phyloP scores from a whole-genome alignment of 2,329 filamentous ascomycete genomes.

The Sclerotinia trifoliorum region DNA sequence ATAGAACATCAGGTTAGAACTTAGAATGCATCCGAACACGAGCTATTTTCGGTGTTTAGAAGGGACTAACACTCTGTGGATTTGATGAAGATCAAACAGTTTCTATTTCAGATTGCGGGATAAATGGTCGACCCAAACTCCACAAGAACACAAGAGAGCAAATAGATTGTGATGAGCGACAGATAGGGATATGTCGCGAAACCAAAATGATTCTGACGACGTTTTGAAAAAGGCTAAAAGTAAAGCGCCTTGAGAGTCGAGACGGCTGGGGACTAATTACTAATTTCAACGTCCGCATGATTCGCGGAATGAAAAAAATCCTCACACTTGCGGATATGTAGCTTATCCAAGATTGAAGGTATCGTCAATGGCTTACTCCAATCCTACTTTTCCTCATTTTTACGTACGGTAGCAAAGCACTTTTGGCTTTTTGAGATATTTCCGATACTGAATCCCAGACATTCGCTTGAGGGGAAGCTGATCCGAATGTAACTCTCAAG shows the following conservation, averaged over 20 bases:
- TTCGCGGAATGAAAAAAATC: background rate
- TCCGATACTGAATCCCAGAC: constrained; percentile 3
- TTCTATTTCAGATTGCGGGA: constrained; percentile 17
- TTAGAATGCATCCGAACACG: constrained; percentile 6
- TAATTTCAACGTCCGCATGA: constrained; percentile 12
- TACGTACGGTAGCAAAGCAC: constrained; percentile 2
- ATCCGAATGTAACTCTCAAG: constrained; percentile 19
- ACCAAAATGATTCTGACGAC: constrained; percentile 7
- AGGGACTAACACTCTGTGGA: background rate
- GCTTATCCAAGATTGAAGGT: constrained; percentile 4
- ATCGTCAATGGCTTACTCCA: constrained; percentile 14
- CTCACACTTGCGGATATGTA: background rate
- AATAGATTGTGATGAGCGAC: constrained; percentile 17
- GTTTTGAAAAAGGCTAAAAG: background rate
- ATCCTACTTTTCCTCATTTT: background rate
- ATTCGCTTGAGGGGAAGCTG: constrained; percentile 16
- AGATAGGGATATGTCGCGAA: constrained; percentile 6
- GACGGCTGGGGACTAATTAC: background rate
- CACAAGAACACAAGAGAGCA: constrained; percentile 1
- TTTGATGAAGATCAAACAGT: constrained; percentile 18
- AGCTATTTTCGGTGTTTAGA: constrained; percentile 10
- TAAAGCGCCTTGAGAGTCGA: constrained; percentile 5
- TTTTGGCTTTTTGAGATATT: background rate
- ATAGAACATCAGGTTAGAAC: background rate
- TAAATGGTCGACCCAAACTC: constrained; percentile 13